Conservation (phyloP, 345 rosid genomes). For the Aquilaria malaccensis region DNA sequence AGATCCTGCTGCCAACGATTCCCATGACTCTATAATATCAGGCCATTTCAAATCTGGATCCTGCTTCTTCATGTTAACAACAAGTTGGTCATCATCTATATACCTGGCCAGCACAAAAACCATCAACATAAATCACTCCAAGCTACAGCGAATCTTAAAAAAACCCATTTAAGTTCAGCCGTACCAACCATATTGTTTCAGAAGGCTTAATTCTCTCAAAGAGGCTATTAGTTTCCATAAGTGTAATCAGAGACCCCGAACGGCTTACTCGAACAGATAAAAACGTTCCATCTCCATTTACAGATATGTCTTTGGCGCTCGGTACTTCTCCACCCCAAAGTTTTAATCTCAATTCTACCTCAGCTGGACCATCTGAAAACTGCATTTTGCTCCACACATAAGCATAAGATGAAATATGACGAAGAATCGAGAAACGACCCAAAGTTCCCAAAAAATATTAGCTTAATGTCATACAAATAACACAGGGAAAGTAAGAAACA, state of each 20-base stretch:
- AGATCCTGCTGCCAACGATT: conserved; percentile 68
- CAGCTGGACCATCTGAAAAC: conserved; percentile 73
- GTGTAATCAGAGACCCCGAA: conserved; percentile 37
- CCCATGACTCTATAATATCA: conserved; percentile 85
- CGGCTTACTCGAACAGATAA: conserved; percentile 43
- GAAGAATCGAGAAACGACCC: too few species aligned
- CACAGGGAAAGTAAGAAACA: too few species aligned
- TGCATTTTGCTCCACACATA: conserved; percentile 24
- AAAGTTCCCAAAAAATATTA: too few species aligned
- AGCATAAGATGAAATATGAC: too few species aligned
- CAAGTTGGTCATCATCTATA: conserved; percentile 71
- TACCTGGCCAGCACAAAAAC: conserved; percentile 41
- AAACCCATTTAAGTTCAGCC: conserved; percentile 3
- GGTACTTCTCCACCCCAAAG: conserved; percentile 30
- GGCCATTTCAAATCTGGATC: conserved; percentile 86
- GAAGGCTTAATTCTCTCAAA: conserved; percentile 69
- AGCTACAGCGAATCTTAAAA: too few species aligned
- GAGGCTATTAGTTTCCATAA: conserved; percentile 55
- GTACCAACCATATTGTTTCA: conserved; percentile 78
- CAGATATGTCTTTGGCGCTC: conserved; percentile 57
- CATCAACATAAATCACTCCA: background rate
- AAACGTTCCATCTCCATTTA: conserved; percentile 67
- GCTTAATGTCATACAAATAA: too few species aligned
- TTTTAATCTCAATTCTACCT: conserved; percentile 68
- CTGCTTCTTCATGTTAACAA: conserved; percentile 80